phyloP scores from a whole-genome alignment of 768 basidiomycete genomes.

The Trametes cinnabarina region DNA sequence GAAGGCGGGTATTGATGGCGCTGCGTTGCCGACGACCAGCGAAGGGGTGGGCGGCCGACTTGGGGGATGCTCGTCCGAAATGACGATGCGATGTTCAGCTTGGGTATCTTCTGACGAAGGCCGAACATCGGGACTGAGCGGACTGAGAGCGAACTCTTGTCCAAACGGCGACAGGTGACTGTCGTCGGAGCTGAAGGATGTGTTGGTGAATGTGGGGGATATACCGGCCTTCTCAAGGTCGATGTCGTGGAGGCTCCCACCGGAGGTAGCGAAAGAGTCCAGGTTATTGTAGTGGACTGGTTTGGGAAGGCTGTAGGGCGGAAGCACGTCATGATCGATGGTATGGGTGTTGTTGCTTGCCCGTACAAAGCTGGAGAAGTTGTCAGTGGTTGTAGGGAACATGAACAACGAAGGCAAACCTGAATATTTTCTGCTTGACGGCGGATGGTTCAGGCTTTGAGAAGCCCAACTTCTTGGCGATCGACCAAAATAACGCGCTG shows the following conservation, averaged over 20 bases:
- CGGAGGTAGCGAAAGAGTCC: neutral
- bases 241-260: neutral
- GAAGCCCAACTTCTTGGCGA: constrained; percentile 1
- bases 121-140: no score
- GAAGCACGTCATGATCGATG: constrained; percentile 4
- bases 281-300: neutral
- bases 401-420: no score
- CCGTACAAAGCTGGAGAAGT: no score
- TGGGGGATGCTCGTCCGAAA: neutral
- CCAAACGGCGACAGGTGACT: no score
- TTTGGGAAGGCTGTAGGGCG: neutral
- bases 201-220: no score
- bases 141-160: no score
- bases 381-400: no score
- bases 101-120: neutral
- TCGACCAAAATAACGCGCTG: constrained; percentile 13
- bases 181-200: no score
- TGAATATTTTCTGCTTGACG: neutral
- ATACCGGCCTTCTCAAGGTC: constrained; percentile 16
- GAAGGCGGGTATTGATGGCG: constrained; percentile 2
- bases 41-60: neutral
- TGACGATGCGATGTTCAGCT: neutral
- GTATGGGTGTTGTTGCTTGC: no score
- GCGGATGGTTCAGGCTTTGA: neutral
- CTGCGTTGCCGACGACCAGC: neutral